Conservation (phyloP, 768 basidiomycete species). For the Lentinula edodes region DNA sequence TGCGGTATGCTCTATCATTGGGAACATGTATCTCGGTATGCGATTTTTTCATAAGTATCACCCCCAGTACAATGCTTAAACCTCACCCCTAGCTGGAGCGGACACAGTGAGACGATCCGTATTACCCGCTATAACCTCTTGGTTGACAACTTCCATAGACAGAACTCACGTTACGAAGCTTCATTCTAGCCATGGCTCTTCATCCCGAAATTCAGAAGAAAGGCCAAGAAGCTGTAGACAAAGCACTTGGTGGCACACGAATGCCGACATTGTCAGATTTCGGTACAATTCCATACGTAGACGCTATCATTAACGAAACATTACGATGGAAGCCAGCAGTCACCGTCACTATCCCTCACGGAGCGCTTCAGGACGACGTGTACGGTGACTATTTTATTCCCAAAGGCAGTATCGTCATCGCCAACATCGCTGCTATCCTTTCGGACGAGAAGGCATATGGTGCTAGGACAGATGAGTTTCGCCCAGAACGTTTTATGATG, state of each 20-base stretch:
- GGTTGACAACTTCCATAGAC: neutral
- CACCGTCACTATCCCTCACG: constrained; percentile 1
- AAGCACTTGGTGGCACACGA: constrained; percentile 13
- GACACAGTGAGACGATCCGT: neutral
- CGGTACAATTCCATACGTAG: constrained; percentile 12
- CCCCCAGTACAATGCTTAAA: no score
- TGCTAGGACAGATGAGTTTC: constrained; percentile 22
- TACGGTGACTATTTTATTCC: constrained; percentile 10
- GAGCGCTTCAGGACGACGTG: constrained; percentile 1
- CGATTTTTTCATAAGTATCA: neutral
- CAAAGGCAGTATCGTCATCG: constrained; percentile 8
- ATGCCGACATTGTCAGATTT: constrained; percentile 16
- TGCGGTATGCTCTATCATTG: neutral
- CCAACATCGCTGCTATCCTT: constrained; percentile 3
- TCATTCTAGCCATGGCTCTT: constrained; percentile 16
- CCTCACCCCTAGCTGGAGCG: neutral
- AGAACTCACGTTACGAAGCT: constrained; percentile 3
- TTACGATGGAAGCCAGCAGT: constrained; percentile 12
- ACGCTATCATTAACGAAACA: constrained; percentile 16
- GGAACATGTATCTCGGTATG: constrained; percentile 2
- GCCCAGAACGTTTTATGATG: constrained; percentile 21
- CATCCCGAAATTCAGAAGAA: constrained; percentile 17
- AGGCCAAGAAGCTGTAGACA: constrained; percentile 19
- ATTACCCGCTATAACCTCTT: neutral
- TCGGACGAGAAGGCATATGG: constrained; percentile 15